Percentiles rank a stretch among this genome's conserved stretches.
Conservation (phyloP, 768 basidiomycete species). For the Termitomyces sp. region DNA sequence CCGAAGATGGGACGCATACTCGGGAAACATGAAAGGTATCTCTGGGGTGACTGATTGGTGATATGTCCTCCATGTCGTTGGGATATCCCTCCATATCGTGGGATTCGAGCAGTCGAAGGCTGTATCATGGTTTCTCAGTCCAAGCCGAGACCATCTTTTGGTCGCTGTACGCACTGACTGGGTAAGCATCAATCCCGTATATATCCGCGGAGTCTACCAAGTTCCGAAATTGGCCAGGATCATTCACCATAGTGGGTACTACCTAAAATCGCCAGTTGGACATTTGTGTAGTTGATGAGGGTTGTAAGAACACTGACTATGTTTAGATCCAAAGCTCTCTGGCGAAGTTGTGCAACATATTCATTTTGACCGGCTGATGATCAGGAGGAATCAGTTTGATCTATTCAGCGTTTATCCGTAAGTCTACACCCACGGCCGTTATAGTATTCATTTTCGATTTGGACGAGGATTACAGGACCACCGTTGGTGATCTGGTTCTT, state of each 20-base stretch:
- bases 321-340: slow-evolving; percentile 10
- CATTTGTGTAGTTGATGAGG: background rate
- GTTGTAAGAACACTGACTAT: slow-evolving; percentile 5
- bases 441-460: slow-evolving; percentile 16
- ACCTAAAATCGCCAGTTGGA: slow-evolving; percentile 2
- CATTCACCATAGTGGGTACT: slow-evolving; percentile 15
- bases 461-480: slow-evolving; percentile 15
- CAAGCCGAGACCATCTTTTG: background rate
- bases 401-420: background rate
- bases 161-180: slow-evolving; percentile 7
- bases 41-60: slow-evolving; percentile 14
- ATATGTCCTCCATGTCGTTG: slow-evolving; percentile 16
- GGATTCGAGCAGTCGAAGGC: slow-evolving; percentile 15
- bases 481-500: slow-evolving; percentile 13
- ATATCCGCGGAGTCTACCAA: slow-evolving; percentile 15
- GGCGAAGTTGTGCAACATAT: slow-evolving; percentile 13
- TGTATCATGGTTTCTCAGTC: background rate
- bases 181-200: slow-evolving; percentile 17
- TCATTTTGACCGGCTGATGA: slow-evolving; percentile 15
- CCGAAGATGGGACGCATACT: background rate
- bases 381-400: background rate
- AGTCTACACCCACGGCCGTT: slow-evolving; percentile 8
- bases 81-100: slow-evolving; percentile 13
- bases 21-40: slow-evolving; percentile 17
- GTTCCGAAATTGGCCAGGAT: slow-evolving; percentile 12